These are phyloP conservation scores for Dothistroma septosporum DNA, from an alignment of 2,329 filamentous ascomycete species.

Conservation along the genomic window DNA sequence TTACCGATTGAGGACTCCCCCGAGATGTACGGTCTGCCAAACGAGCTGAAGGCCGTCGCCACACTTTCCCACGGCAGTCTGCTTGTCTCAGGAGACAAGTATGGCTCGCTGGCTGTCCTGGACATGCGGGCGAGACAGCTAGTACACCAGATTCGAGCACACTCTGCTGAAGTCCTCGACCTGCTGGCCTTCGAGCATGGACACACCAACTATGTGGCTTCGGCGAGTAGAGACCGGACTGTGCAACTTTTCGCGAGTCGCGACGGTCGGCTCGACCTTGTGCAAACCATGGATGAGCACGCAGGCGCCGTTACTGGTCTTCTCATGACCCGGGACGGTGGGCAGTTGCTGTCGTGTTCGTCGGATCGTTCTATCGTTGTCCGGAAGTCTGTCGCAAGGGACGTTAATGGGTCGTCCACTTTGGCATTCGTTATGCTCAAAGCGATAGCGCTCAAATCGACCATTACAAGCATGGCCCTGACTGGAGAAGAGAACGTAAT, in stretches of 20 bases:
- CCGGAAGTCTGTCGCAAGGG: slow-evolving; percentile 69
- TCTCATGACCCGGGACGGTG: slow-evolving; percentile 67
- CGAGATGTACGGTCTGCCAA: slow-evolving; percentile 45
- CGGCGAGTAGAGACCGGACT: slow-evolving; percentile 83
- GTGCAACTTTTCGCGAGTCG: slow-evolving; percentile 77
- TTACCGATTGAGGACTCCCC: slow-evolving; percentile 64
- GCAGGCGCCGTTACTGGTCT: slow-evolving; percentile 77
- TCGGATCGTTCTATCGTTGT: slow-evolving; percentile 83
- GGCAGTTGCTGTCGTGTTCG: slow-evolving; percentile 72
- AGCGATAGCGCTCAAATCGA: slow-evolving; percentile 77
- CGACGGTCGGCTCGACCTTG: slow-evolving; percentile 51
- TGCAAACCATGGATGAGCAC: slow-evolving; percentile 91
- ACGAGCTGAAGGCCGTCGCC: slow-evolving; percentile 56
- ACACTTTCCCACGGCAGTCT: slow-evolving; percentile 59
- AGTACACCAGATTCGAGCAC: slow-evolving; percentile 73
- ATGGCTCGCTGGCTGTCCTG: slow-evolving; percentile 65
- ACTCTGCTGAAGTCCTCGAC: slow-evolving; percentile 78
- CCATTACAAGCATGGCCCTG: slow-evolving; percentile 78
- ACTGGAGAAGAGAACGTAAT: slow-evolving; percentile 57
- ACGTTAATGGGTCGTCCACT: slow-evolving; percentile 54
- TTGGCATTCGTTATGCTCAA: slow-evolving; percentile 73
- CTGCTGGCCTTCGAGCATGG: slow-evolving; percentile 67
- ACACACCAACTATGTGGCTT: slow-evolving; percentile 66
- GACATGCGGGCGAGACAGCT: slow-evolving; percentile 59
- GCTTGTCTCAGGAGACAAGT: slow-evolving; percentile 79